Evolutionary conservation across 2,329 filamentous ascomycete genomes (phyloP), one percentile per base, ranked within the genome.

Genomic region (Sclerotinia borealis): DNA sequence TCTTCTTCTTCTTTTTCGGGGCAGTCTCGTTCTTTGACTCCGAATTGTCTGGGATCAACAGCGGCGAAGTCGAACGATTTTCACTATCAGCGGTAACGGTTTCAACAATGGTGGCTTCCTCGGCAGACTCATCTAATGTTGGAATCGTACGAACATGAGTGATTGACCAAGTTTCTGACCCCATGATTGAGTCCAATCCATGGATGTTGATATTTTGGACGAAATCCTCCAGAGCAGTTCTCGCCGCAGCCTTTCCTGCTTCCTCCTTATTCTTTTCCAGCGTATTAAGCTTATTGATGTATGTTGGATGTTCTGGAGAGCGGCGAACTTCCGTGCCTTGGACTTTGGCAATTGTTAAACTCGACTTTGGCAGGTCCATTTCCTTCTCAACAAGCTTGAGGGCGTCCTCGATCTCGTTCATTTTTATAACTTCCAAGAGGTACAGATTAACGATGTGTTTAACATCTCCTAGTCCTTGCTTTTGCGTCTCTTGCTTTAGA

Each of bases 391-490:
- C 22, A 13, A 31, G 37, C 47, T 22, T 4, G 3, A 62, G 37
- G 4, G 39, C 49, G 0, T 62, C 22, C 8, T 62, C 59, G 17
- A 62, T 37, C 50, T 62, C 59, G 22, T 62, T 62, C 4, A 34
- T 25, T 25, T 56, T 31, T 19, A 47, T 47, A 9, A 34, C 11
- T 27, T 62, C 59, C 15, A 47, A 17, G 4, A 62, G 31, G n/a
- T 56, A 62, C 8, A 56, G 9, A 19, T 55, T 37, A 10, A 62
- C 39, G 3, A 47, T 47, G 3, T 25, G 11, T 45, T 45, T 36
- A 22, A 19, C 3, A 19, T 34, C 10, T 52, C 45, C 10, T 52
- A 11, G 8, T 8, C 13, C 31, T 25, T 43, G 5, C 22, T 47
- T 17, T 11, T 25, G 2, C 29, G n/a, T 15, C 11, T n/a, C 19